Conservation (phyloP, 2,329 filamentous ascomycete genomes). For the Metarhizium guizhouense region DNA sequence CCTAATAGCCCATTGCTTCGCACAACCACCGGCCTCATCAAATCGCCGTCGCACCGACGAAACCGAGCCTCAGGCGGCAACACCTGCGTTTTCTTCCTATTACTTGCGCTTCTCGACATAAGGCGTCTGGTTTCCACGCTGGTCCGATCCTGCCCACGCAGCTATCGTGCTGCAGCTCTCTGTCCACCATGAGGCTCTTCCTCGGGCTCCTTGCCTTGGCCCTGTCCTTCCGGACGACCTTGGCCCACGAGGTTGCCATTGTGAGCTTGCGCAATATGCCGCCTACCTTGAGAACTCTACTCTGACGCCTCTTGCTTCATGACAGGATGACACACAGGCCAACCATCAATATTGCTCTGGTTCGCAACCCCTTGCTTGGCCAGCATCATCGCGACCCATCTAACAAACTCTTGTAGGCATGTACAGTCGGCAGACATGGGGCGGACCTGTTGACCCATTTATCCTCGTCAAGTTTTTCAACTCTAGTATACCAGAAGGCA, state of each 20-base stretch:
- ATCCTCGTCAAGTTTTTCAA: conserved; percentile 74
- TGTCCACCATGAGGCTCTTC: conserved; percentile 44
- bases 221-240: conserved; percentile 43
- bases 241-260: conserved; percentile 49
- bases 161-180: conserved; percentile 4
- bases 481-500: conserved; percentile 43
- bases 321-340: conserved; percentile 63
- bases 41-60: neutral
- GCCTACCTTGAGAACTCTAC: conserved; percentile 1
- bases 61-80: neutral
- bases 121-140: neutral
- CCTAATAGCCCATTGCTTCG: neutral
- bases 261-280: conserved; percentile 9
- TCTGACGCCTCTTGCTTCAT: conserved; percentile 11
- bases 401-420: conserved; percentile 50
- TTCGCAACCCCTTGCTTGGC: conserved; percentile 19
- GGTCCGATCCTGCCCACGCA: neutral
- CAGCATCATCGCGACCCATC: neutral
- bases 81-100: neutral
- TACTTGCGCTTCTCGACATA: neutral
- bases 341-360: conserved; percentile 73
- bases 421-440: conserved; percentile 88
- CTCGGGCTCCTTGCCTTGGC: conserved; percentile 41
- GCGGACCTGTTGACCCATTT: conserved; percentile 78
- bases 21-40: neutral